phyloP scores from a whole-genome alignment of 345 rosid genomes.

The Corchorus olitorius region DNA sequence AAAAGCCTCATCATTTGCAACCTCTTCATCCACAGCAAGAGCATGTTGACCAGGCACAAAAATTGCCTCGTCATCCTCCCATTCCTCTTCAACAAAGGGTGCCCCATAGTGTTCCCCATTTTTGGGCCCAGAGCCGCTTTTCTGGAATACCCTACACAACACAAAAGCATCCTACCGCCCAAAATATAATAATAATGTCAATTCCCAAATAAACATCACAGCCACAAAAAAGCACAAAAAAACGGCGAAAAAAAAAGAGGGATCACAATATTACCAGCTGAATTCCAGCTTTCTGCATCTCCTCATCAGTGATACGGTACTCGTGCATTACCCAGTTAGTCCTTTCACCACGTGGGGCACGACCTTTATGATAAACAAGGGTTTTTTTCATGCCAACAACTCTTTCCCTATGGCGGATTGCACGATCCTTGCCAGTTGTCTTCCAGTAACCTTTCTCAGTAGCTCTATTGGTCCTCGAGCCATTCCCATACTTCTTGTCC shows the following conservation, averaged over 20 bases:
- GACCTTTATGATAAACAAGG: constrained; percentile 83
- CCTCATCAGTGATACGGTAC: constrained; percentile 71
- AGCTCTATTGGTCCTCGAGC: constrained; percentile 88
- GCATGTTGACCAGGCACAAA: constrained; percentile 49
- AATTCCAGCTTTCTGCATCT: constrained; percentile 54
- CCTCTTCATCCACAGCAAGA: constrained; percentile 40
- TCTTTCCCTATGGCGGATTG: constrained; percentile 43
- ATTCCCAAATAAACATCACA: neutral
- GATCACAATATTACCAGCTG: constrained; percentile 54
- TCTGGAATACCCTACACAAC: constrained; percentile 86
- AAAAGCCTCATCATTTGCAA: constrained; percentile 47
- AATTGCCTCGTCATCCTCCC: constrained; percentile 73
- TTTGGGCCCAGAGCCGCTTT: constrained; percentile 97
- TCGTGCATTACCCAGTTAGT: constrained; percentile 99
- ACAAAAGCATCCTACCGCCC: constrained; percentile 76
- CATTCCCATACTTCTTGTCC: constrained; percentile 87
- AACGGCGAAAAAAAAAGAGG: neutral
- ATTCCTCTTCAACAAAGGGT: constrained; percentile 91
- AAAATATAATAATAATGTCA: constrained; percentile 23
- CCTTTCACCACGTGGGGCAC: constrained; percentile 88
- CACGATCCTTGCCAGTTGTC: constrained; percentile 91
- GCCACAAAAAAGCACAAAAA: neutral
- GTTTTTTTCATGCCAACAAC: constrained; percentile 96
- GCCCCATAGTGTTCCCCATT: constrained; percentile 98
- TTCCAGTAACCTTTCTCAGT: constrained; percentile 97